Base-by-base conservation (phyloP, 2,329 filamentous ascomycete species). In the Stagonosporopsis rhizophila region DNA sequence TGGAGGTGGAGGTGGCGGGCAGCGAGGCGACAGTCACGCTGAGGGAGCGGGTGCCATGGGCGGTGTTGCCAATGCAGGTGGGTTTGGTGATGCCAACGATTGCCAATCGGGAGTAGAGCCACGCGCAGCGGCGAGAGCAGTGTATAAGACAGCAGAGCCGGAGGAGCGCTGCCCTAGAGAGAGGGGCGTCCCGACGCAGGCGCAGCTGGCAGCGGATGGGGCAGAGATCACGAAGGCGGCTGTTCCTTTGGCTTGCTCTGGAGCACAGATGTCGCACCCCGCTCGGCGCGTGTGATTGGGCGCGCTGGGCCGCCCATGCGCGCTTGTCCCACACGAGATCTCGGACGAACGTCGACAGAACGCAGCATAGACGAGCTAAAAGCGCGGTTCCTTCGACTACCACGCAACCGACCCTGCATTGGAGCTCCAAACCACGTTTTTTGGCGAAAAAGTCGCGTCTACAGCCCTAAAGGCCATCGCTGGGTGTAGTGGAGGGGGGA, bases 361-460 rank as follows among this genome's bases (percentile, higher is more conserved):
- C 56, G 53, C 57, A 47, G 49, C 57, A 25, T 56, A 54, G 50
- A 61, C 56, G 67, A 50, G 63, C 63, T 54, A 60, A 67, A 61
- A 61, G 59, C 57, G 63, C 63, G 61, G 64, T 66, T 69, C 62
- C 64, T 69, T 69, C 61, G 63, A 62, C 50, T 55, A 53, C 41
- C 56, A 47, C 53, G 56, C 49, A 68, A 54, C 58, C 30, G 54
- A 58, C 63, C 65, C 69, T 69, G 67, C 67, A 62, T 67, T 54
- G 56, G 62, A 60, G 61, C 61, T 64, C 57, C 54, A 37, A 47
- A 47, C 60, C 64, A 67, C 69, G 64, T 70, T 70, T 72, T 73
- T 69, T 63, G 30, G 66, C 66, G 62, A 57, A 70, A 73, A 71
- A 68, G 58, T 57, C 59, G 62, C 64, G 63, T 71, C 61, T 71